Evolutionary conservation across 2,329 filamentous ascomycete species (phyloP).

Genomic region (Sporothrix sp.): DNA sequence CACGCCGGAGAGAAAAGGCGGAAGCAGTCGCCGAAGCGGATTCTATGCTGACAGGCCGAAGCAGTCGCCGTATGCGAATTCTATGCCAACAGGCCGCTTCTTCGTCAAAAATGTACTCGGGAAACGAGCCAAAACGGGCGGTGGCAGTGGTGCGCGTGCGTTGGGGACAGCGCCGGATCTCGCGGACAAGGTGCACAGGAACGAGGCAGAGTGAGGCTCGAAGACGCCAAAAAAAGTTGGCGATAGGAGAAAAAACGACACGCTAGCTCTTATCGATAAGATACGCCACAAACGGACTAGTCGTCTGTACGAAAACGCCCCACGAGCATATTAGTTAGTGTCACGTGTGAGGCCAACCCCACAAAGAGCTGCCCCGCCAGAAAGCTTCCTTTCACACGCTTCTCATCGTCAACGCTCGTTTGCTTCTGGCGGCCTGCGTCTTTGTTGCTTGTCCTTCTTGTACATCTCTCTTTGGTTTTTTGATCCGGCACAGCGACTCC

Average conservation of each 20-base stretch:
- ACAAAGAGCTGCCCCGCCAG: background rate
- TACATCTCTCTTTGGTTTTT: too few species aligned
- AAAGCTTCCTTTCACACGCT: background rate
- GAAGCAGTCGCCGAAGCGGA: background rate
- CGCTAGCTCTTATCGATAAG: constrained; percentile 10
- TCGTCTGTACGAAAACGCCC: too few species aligned
- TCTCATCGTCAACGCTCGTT: background rate
- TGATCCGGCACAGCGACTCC: background rate
- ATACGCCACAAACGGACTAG: too few species aligned
- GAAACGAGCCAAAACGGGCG: background rate
- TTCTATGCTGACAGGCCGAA: background rate
- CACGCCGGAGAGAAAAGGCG: background rate
- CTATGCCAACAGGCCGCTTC: too few species aligned
- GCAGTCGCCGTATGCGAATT: too few species aligned
- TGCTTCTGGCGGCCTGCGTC: background rate
- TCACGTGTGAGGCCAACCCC: constrained; percentile 1
- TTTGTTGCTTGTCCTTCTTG: background rate
- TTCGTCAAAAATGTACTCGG: too few species aligned
- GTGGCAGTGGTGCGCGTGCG: too few species aligned
- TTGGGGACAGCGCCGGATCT: too few species aligned
- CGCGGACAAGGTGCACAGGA: background rate
- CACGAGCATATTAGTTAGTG: background rate
- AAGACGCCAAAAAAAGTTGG: constrained; percentile 7
- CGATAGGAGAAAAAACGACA: constrained; percentile 10
- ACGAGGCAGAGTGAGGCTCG: constrained; percentile 1